Conservation (phyloP, 2,329 filamentous ascomycete species). For the Colletotrichum lupini region DNA sequence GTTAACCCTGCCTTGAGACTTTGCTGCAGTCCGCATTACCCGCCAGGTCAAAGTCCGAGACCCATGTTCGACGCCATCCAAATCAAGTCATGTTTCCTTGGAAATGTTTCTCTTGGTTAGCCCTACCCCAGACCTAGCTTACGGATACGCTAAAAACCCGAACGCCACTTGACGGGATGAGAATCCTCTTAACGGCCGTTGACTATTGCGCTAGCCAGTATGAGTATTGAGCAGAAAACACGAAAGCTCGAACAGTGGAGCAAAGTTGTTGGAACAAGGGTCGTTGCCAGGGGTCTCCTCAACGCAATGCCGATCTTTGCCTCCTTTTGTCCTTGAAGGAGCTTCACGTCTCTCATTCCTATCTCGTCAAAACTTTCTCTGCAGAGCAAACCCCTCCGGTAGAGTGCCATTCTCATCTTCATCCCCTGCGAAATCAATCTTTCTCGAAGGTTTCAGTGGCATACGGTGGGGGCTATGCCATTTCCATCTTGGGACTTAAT, state of each 20-base stretch:
- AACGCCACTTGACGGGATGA: neutral
- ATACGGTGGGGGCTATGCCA: slow-evolving; percentile 14
- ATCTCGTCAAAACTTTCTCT: neutral
- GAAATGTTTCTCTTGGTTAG: neutral
- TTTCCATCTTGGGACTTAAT: neutral
- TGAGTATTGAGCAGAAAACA: neutral
- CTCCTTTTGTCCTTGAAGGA: neutral
- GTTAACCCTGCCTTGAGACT: too few relatives aligned
- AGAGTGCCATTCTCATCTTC: neutral
- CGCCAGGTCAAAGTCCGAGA: neutral
- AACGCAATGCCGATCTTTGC: slow-evolving; percentile 8
- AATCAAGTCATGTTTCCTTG: neutral
- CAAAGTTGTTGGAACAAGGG: slow-evolving; percentile 4
- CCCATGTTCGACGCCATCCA: neutral
- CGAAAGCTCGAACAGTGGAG: slow-evolving; percentile 1
- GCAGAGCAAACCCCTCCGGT: neutral
- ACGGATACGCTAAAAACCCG: neutral
- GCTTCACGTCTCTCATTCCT: neutral
- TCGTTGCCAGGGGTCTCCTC: neutral
- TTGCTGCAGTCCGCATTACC: neutral
- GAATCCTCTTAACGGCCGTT: too few relatives aligned
- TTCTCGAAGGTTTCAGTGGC: slow-evolving; percentile 10
- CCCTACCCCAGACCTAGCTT: neutral
- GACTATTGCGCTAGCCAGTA: neutral
- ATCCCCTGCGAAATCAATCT: neutral